phyloP scores from a whole-genome alignment of 305 asterid genomes.

The Fraxinus floribunda region DNA sequence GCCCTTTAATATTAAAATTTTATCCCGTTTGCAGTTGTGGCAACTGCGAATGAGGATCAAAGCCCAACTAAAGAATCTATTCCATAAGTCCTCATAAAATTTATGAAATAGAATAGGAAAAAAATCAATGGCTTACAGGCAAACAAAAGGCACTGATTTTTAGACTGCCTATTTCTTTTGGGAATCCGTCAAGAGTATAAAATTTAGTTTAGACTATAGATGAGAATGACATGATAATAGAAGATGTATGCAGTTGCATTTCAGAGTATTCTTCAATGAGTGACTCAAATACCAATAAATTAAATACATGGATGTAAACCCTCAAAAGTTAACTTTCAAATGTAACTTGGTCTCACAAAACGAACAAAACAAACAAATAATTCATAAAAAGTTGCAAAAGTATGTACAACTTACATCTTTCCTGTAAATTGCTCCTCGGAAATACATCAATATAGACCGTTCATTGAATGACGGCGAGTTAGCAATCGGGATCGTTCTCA shows the following conservation, averaged over 20 bases:
- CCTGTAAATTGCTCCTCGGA: slow-evolving; percentile 82
- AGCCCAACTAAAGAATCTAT: background rate
- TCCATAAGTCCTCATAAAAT: background rate
- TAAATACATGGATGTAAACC: background rate
- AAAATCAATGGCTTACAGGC: background rate
- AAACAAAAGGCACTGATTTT: background rate
- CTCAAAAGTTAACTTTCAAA: background rate
- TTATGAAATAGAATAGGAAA: background rate
- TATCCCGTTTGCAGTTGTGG: background rate
- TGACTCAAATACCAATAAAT: slow-evolving; percentile 1
- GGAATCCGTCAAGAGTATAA: background rate
- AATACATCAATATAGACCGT: slow-evolving; percentile 56
- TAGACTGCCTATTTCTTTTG: background rate
- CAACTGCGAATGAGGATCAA: background rate
- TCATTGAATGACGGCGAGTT: slow-evolving; percentile 49
- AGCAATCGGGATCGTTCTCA: slow-evolving; percentile 36
- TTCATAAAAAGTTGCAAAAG: slow-evolving; percentile 2
- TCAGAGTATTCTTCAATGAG: background rate
- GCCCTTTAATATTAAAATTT: background rate
- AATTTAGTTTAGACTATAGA: background rate
- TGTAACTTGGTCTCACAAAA: background rate
- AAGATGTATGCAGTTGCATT: background rate
- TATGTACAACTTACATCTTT: slow-evolving; percentile 67
- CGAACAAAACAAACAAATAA: background rate
- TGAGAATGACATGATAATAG: background rate